A percentile compares a stretch with the other conserved stretches of the same genome.
Evolutionary conservation across 257 asterid species (phyloP).

Genomic region (Solanum megistacrolobum): DNA sequence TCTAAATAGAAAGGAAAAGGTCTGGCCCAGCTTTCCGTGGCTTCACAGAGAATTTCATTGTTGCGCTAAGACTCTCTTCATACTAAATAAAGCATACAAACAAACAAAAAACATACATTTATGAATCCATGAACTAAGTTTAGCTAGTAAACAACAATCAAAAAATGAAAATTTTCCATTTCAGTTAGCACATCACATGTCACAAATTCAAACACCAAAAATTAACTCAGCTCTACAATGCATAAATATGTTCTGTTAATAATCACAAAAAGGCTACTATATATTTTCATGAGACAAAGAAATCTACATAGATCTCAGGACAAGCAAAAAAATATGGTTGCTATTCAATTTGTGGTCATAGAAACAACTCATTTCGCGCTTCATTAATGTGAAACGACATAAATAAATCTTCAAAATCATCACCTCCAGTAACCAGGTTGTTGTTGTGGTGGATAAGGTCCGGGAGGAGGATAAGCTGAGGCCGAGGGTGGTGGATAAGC

Average conservation of each 20-base stretch:
- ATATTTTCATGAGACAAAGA: not conserved
- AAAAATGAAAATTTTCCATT: not conserved
- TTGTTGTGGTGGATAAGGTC: constrained; percentile 22
- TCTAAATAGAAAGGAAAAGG: too few relatives aligned
- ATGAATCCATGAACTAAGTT: not conserved
- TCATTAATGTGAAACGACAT: not conserved
- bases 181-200: not conserved
- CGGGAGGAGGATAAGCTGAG: constrained; percentile 16
- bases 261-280: not conserved
- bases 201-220: not conserved
- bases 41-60: not conserved
- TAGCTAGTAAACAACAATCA: not conserved
- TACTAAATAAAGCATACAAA: not conserved
- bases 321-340: not conserved
- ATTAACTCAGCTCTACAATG: not conserved
- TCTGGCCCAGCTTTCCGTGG: too few relatives aligned
- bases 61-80: not conserved
- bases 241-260: not conserved
- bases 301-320: not conserved
- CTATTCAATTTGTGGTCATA: not conserved
- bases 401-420: constrained; percentile 3
- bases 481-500: constrained; percentile 18
- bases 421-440: constrained; percentile 29
- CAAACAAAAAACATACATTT: not conserved
- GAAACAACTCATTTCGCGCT: not conserved